phyloP scores from a whole-genome alignment of 306 rosid species.

The Quercus bicolor region DNA sequence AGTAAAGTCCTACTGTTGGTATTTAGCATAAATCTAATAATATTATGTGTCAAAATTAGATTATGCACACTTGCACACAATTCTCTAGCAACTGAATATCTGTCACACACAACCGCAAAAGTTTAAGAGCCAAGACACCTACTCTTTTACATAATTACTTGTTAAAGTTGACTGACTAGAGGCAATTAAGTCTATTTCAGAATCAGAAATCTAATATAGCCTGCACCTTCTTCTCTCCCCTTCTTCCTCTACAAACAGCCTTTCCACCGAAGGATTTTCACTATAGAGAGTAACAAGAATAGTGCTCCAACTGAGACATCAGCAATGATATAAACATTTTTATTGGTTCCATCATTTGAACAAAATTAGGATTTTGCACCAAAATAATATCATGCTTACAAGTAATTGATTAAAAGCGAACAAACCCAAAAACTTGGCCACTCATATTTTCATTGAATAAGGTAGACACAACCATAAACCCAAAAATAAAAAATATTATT shows the following conservation, averaged over 20 bases:
- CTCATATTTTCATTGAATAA: too few relatives aligned
- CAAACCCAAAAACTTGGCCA: too few relatives aligned
- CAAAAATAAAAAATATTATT: too few relatives aligned
- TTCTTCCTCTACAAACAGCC: slow-evolving; percentile 28
- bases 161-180: not conserved
- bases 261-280: slow-evolving; percentile 58
- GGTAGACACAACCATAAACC: too few relatives aligned
- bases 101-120: not conserved
- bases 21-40: too few relatives aligned
- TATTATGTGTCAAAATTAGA: too few relatives aligned
- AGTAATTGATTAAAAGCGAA: too few relatives aligned
- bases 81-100: not conserved
- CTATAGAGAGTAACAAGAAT: slow-evolving; percentile 29
- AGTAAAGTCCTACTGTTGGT: too few relatives aligned
- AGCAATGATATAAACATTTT: not conserved
- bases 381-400: too few relatives aligned
- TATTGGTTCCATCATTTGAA: not conserved
- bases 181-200: not conserved
- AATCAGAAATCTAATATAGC: not conserved
- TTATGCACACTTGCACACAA: too few relatives aligned
- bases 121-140: not conserved
- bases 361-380: not conserved
- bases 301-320: slow-evolving; percentile 20
- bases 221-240: slow-evolving; percentile 27
- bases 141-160: not conserved